phyloP scores from a whole-genome alignment of 441 rosid genomes.

The Bocquillonia castaneifolia region DNA sequence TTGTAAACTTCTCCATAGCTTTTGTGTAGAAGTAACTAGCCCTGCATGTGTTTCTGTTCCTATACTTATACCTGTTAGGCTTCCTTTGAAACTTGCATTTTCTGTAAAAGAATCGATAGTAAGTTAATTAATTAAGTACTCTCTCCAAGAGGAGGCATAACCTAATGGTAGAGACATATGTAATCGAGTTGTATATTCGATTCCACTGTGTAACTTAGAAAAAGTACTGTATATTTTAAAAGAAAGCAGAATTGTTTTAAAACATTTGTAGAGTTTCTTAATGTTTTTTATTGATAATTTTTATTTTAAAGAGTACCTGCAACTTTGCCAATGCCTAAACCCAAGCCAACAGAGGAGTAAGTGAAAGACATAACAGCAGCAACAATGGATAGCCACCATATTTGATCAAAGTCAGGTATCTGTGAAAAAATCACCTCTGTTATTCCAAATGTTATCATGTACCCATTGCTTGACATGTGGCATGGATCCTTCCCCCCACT shows the following conservation, averaged over 20 bases:
- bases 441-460: slow-evolving; percentile 73
- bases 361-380: slow-evolving; percentile 88
- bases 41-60: slow-evolving; percentile 44
- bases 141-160: too few species aligned
- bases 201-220: too few species aligned
- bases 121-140: too few species aligned
- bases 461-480: slow-evolving; percentile 56
- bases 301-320: slow-evolving; percentile 32
- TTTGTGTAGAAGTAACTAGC: slow-evolving; percentile 49
- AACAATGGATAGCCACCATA: slow-evolving; percentile 83
- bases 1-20: slow-evolving; percentile 76
- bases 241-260: too few species aligned
- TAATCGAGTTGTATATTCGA: too few species aligned
- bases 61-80: slow-evolving; percentile 60
- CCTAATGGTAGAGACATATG: too few species aligned
- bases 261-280: too few species aligned
- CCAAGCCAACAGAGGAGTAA: slow-evolving; percentile 68
- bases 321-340: slow-evolving; percentile 68
- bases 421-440: slow-evolving; percentile 60
- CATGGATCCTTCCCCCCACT: slow-evolving; percentile 59
- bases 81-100: slow-evolving; percentile 51
- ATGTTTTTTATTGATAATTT: too few species aligned
- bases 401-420: slow-evolving; percentile 75
- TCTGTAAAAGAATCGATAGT: slow-evolving; percentile 28
- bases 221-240: too few species aligned